Conservation (phyloP, 2,329 filamentous ascomycete genomes). For the Juglanconis sp. region DNA sequence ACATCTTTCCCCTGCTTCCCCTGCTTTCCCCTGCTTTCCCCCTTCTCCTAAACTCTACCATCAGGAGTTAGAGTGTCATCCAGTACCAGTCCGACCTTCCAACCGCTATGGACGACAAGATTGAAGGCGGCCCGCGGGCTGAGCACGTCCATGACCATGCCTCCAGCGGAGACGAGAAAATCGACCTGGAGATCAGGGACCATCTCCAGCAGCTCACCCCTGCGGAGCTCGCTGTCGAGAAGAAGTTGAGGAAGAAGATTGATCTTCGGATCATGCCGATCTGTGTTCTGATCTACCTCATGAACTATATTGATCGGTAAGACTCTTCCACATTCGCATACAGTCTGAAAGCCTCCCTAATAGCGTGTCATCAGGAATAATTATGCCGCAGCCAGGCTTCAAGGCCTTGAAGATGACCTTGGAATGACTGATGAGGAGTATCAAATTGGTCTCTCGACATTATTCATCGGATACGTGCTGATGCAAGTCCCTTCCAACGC, state of each 20-base stretch:
- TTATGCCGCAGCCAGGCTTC: conserved; percentile 44
- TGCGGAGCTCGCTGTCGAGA: conserved; percentile 43
- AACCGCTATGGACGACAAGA: conserved; percentile 8
- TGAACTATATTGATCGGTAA: conserved; percentile 60
- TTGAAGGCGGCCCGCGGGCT: conserved; percentile 4
- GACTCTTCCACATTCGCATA: background rate
- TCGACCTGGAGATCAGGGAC: background rate
- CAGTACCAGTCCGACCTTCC: background rate
- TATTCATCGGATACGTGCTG: conserved; percentile 27
- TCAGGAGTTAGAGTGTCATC: background rate
- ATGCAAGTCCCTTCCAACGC: conserved; percentile 26
- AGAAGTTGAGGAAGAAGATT: conserved; percentile 59
- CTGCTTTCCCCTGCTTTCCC: background rate
- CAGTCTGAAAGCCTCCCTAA: background rate
- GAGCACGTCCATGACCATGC: conserved; percentile 14
- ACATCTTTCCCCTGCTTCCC: background rate
- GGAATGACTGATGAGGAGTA: conserved; percentile 31
- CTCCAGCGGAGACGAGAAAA: conserved; percentile 6
- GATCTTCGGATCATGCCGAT: conserved; percentile 64
- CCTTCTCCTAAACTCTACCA: background rate
- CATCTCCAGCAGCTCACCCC: conserved; percentile 12
- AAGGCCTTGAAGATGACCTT: conserved; percentile 39
- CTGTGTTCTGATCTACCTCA: conserved; percentile 67
- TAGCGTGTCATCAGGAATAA: conserved; percentile 18
- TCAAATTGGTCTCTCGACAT: conserved; percentile 29